phyloP scores from a whole-genome alignment of 139 green algal species.

The Diplosphaera chodatii region DNA sequence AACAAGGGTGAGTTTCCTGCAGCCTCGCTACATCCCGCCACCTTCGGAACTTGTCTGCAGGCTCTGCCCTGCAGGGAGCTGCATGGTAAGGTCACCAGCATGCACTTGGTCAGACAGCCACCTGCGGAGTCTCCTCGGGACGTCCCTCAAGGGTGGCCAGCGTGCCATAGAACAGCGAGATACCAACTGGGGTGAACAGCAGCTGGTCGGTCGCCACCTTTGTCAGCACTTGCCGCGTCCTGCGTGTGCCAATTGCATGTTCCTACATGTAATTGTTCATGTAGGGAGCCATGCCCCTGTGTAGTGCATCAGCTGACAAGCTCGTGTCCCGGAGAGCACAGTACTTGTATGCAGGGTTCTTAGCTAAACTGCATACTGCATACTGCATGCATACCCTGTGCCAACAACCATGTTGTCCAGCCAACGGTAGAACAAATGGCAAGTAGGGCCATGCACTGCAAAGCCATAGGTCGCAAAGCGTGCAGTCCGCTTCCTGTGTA shows the following conservation, averaged over 20 bases:
- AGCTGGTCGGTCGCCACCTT: constrained; percentile 2
- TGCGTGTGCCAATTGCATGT: neutral
- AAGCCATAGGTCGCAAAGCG: constrained; percentile 7
- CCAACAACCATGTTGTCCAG: constrained; percentile 4
- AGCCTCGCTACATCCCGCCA: too few species aligned
- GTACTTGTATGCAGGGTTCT: too few species aligned
- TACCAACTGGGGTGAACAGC: neutral
- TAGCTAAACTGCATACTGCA: too few species aligned
- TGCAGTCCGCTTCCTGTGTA: neutral
- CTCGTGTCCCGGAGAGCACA: neutral
- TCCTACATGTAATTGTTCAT: too few species aligned
- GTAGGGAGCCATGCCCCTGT: too few species aligned
- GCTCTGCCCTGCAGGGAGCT: too few species aligned
- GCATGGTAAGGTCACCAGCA: too few species aligned
- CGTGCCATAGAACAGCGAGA: neutral
- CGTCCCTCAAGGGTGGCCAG: neutral
- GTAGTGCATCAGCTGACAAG: too few species aligned
- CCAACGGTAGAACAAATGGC: constrained; percentile 13
- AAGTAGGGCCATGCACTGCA: constrained; percentile 1
- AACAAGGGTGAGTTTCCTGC: neutral
- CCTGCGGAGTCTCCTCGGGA: neutral
- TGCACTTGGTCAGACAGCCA: too few species aligned
- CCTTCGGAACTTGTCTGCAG: too few species aligned
- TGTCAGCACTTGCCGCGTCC: neutral
- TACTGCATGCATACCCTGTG: neutral